Base-by-base conservation (phyloP, 2,329 filamentous ascomycete species). In the Xylariaceae sp. region DNA sequence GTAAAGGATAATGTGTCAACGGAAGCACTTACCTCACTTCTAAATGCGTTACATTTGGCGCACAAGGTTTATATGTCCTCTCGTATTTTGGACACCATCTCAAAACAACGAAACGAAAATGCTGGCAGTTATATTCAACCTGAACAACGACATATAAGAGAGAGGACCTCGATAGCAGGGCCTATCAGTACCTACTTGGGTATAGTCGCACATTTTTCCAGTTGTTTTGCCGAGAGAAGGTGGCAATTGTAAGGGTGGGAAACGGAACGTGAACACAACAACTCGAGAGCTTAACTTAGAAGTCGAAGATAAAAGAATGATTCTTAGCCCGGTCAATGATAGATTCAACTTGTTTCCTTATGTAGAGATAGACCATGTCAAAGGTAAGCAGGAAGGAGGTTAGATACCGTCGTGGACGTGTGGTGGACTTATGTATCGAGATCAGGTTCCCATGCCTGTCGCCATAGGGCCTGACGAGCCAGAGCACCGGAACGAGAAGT, bases 71-170 rank as follows among this genome's bases (percentile, higher is more conserved):
- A 51, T 70, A 69, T 41, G 70, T 72, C 50, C 69, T 67, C 51
- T 72, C 70, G 56, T 72, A 72, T 43, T 61, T 65, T 16, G 67
- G 65, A 54, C 70, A 72, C 70, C 70, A 72, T 59, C 61, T 69
- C 28, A 69, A 63, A 40, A 72, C 70, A 24, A 71, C 67, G 40
- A 71, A 72, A 29, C 70, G 70, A 49, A 67, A 67, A 55, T 72
- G 70, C 41, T 69, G 68, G 57, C 70, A 72, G 36, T 65, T 67
- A 50, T 72, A 72, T 67, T 72, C 69, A 21, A 72, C 66, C 70
- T 72, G 39, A 5, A 36, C 34, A 21, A 36, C 14, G 24, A 26
- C 9, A 28, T 29, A 19, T 66, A 6, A 65, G 53, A 11, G 17
- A 29, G 36, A 28, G 11, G 6, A 12, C 3, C 3, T 24, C 7